Base-by-base conservation (phyloP, 1,139 yeast species). In the Suhomyces choctaworum region DNA sequence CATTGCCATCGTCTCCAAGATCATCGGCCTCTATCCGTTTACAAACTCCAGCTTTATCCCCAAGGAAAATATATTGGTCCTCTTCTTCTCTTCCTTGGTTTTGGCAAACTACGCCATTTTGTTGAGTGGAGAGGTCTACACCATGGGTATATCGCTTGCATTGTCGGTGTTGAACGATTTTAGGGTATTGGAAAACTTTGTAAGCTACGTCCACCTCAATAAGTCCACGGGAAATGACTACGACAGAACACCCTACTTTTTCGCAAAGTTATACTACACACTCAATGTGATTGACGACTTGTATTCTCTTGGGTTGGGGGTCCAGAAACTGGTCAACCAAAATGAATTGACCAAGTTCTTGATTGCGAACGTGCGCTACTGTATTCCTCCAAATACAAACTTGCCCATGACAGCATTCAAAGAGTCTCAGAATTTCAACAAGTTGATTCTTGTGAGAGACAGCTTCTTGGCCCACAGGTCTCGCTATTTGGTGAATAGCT, bases 101-200 rank as follows among this genome's bases (percentile, higher is more conserved):
- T 45, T 80, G 15, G 50, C 79, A 26, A 80, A 81, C 48, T 82
- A 79, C 50, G 59, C 78, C 2, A 66, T 80, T 12, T 59, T 80
- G 3, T 59, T 80, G 37, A 75, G 76, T 30, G 86, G 86, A 1
- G 79, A 73, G 41, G 68, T 69, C 27, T 79, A 76, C 50, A 70
- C 81, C 1, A 57, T 76, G 33, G 81, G 82, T 0, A 60, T 81
- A 25, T 69, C 80, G 2, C 58, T 75, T 42, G 62, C 83, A 1
- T 66, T 72, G 9, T 64, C 82, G 2, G 66, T 80, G 8, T 76
- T 82, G 50, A 77, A 78, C 52, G 88, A 80, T 47, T 73, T 76
- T 54, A 72, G 71, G 42, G 62, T 81, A 4, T 60, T 67, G 50
- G 76, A 72, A 45, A 62, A 52, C 41, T 66, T 64, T 47, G 42